A percentile compares a stretch with the other conserved stretches of the same genome.
Conservation (phyloP, 495 filamentous ascomycete species). For the Podospora didyma region DNA sequence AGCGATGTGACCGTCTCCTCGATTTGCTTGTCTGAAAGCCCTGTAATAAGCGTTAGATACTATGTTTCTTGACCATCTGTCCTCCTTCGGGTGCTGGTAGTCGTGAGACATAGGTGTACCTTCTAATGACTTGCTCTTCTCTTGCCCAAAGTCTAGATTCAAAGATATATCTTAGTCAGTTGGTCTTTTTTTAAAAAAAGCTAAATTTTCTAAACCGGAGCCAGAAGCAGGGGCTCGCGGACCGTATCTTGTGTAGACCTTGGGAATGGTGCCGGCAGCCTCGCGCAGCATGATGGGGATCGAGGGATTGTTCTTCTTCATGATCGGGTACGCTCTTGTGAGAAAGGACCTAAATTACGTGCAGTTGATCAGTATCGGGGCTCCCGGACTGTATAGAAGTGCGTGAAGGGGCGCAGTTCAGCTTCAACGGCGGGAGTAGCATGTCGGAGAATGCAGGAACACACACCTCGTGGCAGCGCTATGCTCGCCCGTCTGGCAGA, state of each 20-base stretch:
- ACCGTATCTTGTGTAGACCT: slow-evolving; percentile 93
- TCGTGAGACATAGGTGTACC: slow-evolving; percentile 42
- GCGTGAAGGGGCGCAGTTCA: not conserved
- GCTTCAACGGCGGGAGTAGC: not conserved
- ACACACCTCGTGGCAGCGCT: slow-evolving; percentile 79
- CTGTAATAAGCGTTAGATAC: slow-evolving; percentile 37
- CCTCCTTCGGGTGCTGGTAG: not conserved
- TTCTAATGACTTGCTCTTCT: slow-evolving; percentile 77
- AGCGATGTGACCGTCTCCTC: slow-evolving; percentile 81
- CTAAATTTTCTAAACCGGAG: not conserved
- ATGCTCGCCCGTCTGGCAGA: slow-evolving; percentile 88
- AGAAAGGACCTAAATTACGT: slow-evolving; percentile 73
- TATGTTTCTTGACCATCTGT: not conserved
- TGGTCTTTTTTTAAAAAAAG: not conserved
- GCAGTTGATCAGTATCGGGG: not conserved
- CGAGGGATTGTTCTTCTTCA: slow-evolving; percentile 98
- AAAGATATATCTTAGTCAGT: not conserved
- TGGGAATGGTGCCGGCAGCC: slow-evolving; percentile 73
- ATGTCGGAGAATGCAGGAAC: slow-evolving; percentile 6
- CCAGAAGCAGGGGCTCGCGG: slow-evolving; percentile 37
- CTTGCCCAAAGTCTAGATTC: slow-evolving; percentile 71
- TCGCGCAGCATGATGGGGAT: slow-evolving; percentile 94
- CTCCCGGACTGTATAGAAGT: not conserved
- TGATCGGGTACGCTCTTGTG: slow-evolving; percentile 86
- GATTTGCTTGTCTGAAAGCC: slow-evolving; percentile 85